A percentile compares a stretch with the other conserved stretches of the same genome.
phyloP scores from a whole-genome alignment of 2,329 filamentous ascomycete genomes.

The Exserohilum rostratum region DNA sequence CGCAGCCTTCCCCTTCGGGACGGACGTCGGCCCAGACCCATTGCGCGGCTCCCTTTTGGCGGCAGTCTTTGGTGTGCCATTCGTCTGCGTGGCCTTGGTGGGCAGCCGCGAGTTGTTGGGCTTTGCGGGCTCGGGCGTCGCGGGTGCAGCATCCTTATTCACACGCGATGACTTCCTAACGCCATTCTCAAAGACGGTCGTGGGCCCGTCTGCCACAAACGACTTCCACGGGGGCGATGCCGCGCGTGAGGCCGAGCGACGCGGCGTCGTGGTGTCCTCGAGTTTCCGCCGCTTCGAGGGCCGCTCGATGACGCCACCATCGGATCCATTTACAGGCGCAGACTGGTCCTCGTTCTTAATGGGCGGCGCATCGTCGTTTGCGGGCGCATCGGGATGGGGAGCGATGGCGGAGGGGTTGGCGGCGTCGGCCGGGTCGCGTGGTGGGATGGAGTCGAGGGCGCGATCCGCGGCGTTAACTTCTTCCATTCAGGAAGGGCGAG shows the following conservation, averaged over 20 bases:
- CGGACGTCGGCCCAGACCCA: constrained; percentile 18
- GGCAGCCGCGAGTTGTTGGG: constrained; percentile 31
- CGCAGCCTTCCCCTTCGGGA: constrained; percentile 26
- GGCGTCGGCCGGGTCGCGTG: constrained; percentile 28
- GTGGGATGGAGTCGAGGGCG: constrained; percentile 38
- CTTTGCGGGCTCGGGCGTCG: constrained; percentile 56
- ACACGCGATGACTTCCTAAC: constrained; percentile 66
- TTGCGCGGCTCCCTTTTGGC: constrained; percentile 32
- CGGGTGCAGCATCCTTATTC: constrained; percentile 52
- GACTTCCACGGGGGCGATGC: constrained; percentile 94
- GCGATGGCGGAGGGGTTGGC: constrained; percentile 25
- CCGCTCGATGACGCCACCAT: constrained; percentile 36
- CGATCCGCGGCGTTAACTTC: constrained; percentile 38
- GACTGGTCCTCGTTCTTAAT: constrained; percentile 34
- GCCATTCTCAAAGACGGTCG: constrained; percentile 74
- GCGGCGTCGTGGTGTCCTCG: constrained; percentile 43
- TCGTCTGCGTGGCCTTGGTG: constrained; percentile 36
- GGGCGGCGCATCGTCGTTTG: constrained; percentile 33
- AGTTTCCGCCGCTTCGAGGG: constrained; percentile 68
- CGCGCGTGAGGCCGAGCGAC: constrained; percentile 51
- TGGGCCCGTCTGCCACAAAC: constrained; percentile 81
- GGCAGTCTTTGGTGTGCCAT: constrained; percentile 31
- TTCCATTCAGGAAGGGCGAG: constrained; percentile 40
- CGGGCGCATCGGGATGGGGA: constrained; percentile 19
- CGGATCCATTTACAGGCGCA: constrained; percentile 23